These are phyloP conservation scores for Lycium ferocissimum DNA, from an alignment of 257 asterid species.

Conservation along the genomic window DNA sequence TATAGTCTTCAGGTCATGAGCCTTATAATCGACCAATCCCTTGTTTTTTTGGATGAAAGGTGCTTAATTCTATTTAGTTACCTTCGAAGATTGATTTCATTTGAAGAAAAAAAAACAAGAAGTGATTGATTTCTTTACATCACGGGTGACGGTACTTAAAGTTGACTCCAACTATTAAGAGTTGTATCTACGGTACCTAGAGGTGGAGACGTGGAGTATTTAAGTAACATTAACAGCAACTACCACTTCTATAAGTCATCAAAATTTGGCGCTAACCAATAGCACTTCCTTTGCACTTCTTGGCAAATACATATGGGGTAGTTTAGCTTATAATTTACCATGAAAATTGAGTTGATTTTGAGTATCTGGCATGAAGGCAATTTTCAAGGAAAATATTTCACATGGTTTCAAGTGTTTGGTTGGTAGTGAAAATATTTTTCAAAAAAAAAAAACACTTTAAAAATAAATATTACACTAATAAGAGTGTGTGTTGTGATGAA, in stretches of 20 bases:
- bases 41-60: no score
- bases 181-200: neutral
- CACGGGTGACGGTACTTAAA: neutral
- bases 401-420: no score
- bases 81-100: neutral
- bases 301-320: neutral
- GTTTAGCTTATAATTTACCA: no score
- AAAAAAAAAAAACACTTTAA: no score
- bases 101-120: neutral
- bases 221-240: constrained; percentile 11
- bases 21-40: no score
- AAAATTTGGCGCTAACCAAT: neutral
- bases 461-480: no score
- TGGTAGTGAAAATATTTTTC: no score
- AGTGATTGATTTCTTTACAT: neutral
- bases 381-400: no score
- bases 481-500: no score
- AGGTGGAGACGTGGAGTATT: constrained; percentile 16
- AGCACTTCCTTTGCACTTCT: neutral
- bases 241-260: neutral
- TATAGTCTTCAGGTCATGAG: neutral
- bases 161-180: constrained; percentile 20
- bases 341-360: no score
- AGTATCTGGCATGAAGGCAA: no score
- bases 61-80: neutral